Conservation (phyloP, 1,139 yeast genomes). For the Ashbya aceris region DNA sequence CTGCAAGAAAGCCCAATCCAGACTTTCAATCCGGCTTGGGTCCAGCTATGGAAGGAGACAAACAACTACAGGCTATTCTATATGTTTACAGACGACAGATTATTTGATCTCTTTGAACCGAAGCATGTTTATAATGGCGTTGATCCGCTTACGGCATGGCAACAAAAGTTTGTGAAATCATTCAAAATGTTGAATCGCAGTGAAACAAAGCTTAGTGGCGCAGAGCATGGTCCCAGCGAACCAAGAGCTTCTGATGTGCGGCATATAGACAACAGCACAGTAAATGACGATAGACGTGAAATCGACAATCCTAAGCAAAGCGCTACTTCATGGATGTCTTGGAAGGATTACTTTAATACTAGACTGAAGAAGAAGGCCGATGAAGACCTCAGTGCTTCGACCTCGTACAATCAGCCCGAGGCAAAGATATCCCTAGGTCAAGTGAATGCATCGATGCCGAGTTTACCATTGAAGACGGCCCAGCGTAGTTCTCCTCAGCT, state of each 20-base stretch:
- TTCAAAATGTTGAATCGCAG: slow-evolving; percentile 20
- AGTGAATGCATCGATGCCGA: too few relatives aligned
- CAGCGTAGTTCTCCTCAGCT: background rate
- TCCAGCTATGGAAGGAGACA: slow-evolving; percentile 56
- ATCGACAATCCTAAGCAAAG: background rate
- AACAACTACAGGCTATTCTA: slow-evolving; percentile 66
- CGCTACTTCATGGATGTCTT: slow-evolving; percentile 13
- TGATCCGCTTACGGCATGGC: slow-evolving; percentile 27
- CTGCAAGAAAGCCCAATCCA: slow-evolving; percentile 35
- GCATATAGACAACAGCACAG: background rate
- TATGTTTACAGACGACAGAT: slow-evolving; percentile 69
- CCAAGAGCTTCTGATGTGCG: background rate
- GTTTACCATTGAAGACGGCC: too few relatives aligned
- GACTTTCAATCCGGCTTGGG: slow-evolving; percentile 48
- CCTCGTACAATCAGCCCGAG: background rate
- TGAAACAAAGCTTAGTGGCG: background rate
- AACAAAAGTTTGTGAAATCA: slow-evolving; percentile 25
- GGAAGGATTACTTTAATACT: slow-evolving; percentile 22
- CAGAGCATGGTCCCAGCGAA: slow-evolving; percentile 1
- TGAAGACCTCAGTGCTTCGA: background rate
- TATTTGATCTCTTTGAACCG: slow-evolving; percentile 82
- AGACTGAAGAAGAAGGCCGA: slow-evolving; percentile 10
- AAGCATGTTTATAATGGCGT: slow-evolving; percentile 42
- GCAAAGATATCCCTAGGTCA: too few relatives aligned
- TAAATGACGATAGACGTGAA: background rate